phyloP scores from a whole-genome alignment of 108 stramenopile species.

The Pseudonitzschia multistriata region DNA sequence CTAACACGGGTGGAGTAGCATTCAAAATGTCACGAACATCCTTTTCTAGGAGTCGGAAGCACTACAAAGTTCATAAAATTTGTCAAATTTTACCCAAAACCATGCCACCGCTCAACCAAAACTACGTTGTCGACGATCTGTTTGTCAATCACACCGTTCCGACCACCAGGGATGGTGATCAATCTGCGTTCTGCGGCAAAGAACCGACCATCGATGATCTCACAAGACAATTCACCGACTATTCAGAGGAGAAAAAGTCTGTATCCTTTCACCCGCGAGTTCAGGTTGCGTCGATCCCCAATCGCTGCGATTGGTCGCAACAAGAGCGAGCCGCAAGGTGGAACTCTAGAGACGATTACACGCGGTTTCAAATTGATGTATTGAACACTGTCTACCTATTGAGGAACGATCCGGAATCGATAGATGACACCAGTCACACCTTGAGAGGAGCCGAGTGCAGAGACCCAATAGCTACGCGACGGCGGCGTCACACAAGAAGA shows the following conservation, averaged over 20 bases:
- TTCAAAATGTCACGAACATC: too few species aligned
- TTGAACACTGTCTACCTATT: slow-evolving; percentile 16
- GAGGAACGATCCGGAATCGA: slow-evolving; percentile 13
- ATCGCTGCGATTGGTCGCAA: slow-evolving; percentile 1
- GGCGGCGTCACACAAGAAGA: not conserved
- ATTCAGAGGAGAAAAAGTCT: not conserved
- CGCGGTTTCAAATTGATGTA: slow-evolving; percentile 20
- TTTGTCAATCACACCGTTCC: not conserved
- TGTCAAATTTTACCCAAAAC: not conserved
- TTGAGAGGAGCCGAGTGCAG: slow-evolving; percentile 23
- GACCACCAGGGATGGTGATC: not conserved
- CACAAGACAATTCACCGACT: not conserved
- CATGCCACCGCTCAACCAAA: slow-evolving; percentile 2
- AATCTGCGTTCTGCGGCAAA: too few species aligned
- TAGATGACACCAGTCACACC: slow-evolving; percentile 17
- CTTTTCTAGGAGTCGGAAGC: too few species aligned
- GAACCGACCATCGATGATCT: not conserved
- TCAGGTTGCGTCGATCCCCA: not conserved
- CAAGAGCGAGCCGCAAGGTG: slow-evolving; percentile 20
- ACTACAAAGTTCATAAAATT: not conserved
- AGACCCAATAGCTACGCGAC: slow-evolving; percentile 8
- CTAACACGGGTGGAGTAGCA: too few species aligned
- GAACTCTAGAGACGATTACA: slow-evolving; percentile 16
- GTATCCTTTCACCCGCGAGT: not conserved
- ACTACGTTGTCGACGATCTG: not conserved